Percentiles rank a stretch among this genome's conserved stretches.
Conservation (phyloP, 495 filamentous ascomycete species). For the Xylaria venustula region DNA sequence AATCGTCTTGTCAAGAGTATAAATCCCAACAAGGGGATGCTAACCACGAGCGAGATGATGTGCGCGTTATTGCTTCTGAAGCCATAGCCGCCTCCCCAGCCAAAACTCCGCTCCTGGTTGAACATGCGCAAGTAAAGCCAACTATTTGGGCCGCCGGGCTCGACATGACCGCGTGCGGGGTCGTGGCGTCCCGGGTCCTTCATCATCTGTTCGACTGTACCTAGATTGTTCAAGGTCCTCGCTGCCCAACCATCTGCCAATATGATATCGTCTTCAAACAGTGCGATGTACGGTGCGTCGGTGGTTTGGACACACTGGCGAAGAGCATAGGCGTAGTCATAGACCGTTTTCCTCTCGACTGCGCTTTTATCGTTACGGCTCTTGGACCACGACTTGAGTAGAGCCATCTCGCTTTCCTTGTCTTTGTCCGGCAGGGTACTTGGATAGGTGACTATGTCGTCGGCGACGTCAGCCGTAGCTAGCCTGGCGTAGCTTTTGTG, state of each 20-base stretch:
- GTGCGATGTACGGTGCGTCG: conserved; percentile 40
- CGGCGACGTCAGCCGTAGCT: conserved; percentile 18
- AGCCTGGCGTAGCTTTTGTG: conserved; percentile 27
- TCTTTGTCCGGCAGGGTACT: conserved; percentile 17
- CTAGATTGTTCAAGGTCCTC: conserved; percentile 38
- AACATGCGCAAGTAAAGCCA: conserved; percentile 53
- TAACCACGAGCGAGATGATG: conserved; percentile 32
- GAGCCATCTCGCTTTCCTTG: conserved; percentile 18
- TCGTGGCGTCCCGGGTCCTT: conserved; percentile 21
- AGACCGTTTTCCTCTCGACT: conserved; percentile 33
- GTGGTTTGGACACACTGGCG: conserved; percentile 37
- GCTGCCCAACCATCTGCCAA: conserved; percentile 48
- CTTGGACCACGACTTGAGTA: conserved; percentile 24
- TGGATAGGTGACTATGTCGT: conserved; percentile 29
- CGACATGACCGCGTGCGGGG: conserved; percentile 16
- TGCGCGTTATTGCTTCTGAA: conserved; percentile 40
- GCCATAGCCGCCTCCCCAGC: conserved; percentile 37
- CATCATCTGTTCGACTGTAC: conserved; percentile 30
- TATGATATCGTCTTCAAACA: conserved; percentile 52
- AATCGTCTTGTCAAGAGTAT: conserved; percentile 16
- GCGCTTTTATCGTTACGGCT: conserved; percentile 24
- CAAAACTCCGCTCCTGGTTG: conserved; percentile 43
- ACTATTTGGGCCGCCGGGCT: conserved; percentile 24
- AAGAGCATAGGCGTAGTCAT: conserved; percentile 46
- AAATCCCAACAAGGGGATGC: conserved; percentile 15